Percentiles rank a stretch among this genome's conserved stretches.
Conservation (phyloP, 352 stramenopile genomes). For the Globisporangium okanoganense region DNA sequence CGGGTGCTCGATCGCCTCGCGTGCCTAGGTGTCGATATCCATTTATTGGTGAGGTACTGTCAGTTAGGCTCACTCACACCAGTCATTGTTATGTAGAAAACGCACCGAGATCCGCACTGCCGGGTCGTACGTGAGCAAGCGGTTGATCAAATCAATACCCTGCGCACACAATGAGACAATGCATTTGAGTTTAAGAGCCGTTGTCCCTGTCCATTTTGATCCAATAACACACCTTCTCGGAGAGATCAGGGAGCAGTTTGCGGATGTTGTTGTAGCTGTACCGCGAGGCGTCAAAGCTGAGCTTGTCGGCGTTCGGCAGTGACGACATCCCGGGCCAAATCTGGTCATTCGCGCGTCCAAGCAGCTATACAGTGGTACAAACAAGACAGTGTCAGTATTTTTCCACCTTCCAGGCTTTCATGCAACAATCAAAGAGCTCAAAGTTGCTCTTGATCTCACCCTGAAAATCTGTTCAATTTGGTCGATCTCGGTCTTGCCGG, state of each 20-base stretch:
- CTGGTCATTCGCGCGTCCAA: constrained; percentile 58
- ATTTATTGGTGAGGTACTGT: neutral
- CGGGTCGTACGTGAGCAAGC: constrained; percentile 53
- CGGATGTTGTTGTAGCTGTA: constrained; percentile 39
- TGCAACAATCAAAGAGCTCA: neutral
- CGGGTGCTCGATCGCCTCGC: constrained; percentile 41
- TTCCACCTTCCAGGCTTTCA: neutral
- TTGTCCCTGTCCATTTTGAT: neutral
- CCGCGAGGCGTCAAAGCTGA: constrained; percentile 29
- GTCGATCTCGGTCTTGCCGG: constrained; percentile 57
- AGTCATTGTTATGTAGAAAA: neutral
- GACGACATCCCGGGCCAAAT: constrained; percentile 53
- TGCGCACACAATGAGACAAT: constrained; percentile 23
- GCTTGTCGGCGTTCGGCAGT: constrained; percentile 36
- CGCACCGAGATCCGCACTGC: constrained; percentile 42
- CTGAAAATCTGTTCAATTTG: constrained; percentile 75
- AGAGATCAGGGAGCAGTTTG: constrained; percentile 34
- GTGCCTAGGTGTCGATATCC: constrained; percentile 21
- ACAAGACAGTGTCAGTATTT: neutral
- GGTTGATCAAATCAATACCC: constrained; percentile 45
- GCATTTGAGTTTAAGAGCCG: neutral
- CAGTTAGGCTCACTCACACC: neutral
- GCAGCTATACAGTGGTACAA: constrained; percentile 19
- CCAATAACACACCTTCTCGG: constrained; percentile 28
- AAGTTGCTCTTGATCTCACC: constrained; percentile 11